A percentile compares a stretch with the other conserved stretches of the same genome.
These are phyloP conservation scores for Pseudogymnoascus sp. DNA, from an alignment of 2,329 filamentous ascomycete genomes.

Conservation along the genomic window DNA sequence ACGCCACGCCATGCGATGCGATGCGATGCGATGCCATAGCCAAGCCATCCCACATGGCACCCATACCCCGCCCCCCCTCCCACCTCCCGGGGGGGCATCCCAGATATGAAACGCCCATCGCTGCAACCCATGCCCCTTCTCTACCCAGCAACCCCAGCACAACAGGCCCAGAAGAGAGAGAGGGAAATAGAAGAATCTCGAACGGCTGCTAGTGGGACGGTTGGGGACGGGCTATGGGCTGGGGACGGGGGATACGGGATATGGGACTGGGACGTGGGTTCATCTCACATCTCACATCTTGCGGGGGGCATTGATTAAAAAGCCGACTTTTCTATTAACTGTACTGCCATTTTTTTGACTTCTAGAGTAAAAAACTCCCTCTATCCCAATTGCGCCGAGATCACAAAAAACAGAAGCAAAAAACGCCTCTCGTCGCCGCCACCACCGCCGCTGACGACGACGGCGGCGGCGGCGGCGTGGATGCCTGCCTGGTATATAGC, in stretches of 20 bases:
- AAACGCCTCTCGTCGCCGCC: background rate
- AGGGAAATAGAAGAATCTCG: background rate
- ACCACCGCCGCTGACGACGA: background rate
- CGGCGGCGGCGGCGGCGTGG: background rate
- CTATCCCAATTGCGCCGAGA: constrained; percentile 2
- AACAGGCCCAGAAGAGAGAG: background rate
- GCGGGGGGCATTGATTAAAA: background rate
- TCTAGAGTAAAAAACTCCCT: background rate
- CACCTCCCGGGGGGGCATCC: background rate
- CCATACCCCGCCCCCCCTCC: background rate
- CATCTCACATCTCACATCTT: background rate
- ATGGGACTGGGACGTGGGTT: background rate
- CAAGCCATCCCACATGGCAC: background rate
- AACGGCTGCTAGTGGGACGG: background rate
- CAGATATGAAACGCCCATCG: background rate
- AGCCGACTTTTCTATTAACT: background rate
- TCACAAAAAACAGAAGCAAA: background rate
- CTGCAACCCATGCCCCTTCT: background rate
- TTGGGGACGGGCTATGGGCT: no score
- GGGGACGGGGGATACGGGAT: background rate
- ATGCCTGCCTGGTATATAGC: constrained; percentile 3
- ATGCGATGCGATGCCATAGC: background rate
- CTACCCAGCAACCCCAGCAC: background rate
- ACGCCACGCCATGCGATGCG: background rate
- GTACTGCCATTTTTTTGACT: background rate